Evolutionary conservation across 345 rosid species (phyloP).

Genomic region (Eucalyptus fibrosa): DNA sequence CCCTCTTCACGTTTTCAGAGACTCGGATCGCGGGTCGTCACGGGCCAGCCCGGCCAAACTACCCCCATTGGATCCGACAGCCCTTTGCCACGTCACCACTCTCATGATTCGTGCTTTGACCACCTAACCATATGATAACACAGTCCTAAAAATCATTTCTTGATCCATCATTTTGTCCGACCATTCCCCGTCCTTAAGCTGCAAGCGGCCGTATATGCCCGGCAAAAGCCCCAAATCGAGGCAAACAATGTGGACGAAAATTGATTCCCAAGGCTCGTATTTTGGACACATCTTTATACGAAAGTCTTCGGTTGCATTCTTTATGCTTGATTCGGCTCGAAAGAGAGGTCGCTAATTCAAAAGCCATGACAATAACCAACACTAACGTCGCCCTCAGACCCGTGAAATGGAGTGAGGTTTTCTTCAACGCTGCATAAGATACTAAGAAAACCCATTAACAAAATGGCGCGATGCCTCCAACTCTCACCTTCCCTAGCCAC

Average conservation of each 20-base stretch:
- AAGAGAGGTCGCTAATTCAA: background rate
- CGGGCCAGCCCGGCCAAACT: background rate
- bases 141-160: constrained; percentile 5
- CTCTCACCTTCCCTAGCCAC: background rate
- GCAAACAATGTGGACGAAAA: background rate
- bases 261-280: background rate
- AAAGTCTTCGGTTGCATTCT: background rate
- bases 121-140: background rate
- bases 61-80: background rate
- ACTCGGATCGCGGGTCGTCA: background rate
- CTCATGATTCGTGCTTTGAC: background rate
- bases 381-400: background rate
- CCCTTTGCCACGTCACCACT: background rate
- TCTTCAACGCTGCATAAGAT: background rate
- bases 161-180: constrained; percentile 38
- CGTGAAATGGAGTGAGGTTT: background rate
- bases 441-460: background rate
- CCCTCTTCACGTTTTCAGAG: background rate
- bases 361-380: background rate
- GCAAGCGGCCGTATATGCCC: background rate
- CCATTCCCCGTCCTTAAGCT: background rate
- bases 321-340: background rate
- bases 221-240: constrained; percentile 13
- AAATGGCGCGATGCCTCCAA: background rate
- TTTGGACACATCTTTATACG: background rate